Evolutionary conservation across 306 rosid species (phyloP).

Genomic region (Castanopsis chinensis): DNA sequence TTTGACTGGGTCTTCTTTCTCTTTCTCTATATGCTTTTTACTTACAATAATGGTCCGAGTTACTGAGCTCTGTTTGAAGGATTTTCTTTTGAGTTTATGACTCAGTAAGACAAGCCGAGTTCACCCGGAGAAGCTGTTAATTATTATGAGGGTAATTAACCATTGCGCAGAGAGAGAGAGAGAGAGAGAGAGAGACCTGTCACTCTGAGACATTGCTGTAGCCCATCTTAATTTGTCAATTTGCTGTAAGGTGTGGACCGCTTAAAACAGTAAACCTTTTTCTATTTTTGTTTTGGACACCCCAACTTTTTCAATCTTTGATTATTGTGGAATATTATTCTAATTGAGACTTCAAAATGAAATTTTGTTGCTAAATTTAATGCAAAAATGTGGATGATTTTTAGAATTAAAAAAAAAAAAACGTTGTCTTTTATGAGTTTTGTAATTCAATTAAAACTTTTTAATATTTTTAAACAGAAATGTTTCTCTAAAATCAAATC

Average conservation of each 20-base stretch:
- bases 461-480: too few species aligned
- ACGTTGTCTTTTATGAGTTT: too few species aligned
- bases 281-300: not conserved
- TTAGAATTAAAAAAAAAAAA: too few species aligned
- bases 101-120: slow-evolving; percentile 18
- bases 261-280: not conserved
- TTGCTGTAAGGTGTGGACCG: slow-evolving; percentile 37
- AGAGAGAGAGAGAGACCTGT: slow-evolving; percentile 36
- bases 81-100: not conserved
- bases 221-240: slow-evolving; percentile 55
- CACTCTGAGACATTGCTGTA: slow-evolving; percentile 55
- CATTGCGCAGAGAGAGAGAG: slow-evolving; percentile 7
- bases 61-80: not conserved
- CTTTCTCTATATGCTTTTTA: too few species aligned
- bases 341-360: too few species aligned
- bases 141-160: not conserved
- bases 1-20: not conserved
- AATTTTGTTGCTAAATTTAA: too few species aligned
- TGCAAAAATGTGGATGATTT: too few species aligned
- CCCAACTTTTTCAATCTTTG: not conserved
- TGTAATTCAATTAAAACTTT: too few species aligned
- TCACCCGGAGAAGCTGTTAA: slow-evolving; percentile 21
- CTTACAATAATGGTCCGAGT: not conserved
- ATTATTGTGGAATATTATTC: too few species aligned
- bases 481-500: too few species aligned